Evolutionary conservation across 495 filamentous ascomycete species (phyloP).

Genomic region (Friedmanniomyces simplex): DNA sequence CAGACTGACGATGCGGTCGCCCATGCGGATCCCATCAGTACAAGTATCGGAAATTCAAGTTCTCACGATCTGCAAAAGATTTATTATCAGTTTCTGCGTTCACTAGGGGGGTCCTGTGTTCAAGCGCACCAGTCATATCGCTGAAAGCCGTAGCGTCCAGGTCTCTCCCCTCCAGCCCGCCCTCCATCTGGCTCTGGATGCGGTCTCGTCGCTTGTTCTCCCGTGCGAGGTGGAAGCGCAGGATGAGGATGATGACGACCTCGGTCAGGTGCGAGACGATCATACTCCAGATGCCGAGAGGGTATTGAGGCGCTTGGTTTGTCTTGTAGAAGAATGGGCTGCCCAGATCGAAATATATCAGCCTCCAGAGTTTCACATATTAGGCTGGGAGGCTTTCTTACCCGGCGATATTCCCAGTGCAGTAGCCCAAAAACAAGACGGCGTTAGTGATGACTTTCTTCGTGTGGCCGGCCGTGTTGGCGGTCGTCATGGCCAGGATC

Average conservation of each 20-base stretch:
- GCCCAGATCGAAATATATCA: not conserved
- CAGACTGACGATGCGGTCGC: no score
- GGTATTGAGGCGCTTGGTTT: slow-evolving; percentile 44
- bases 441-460: slow-evolving; percentile 54
- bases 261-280: slow-evolving; percentile 51
- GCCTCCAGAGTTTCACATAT: not conserved
- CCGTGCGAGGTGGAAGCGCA: slow-evolving; percentile 41
- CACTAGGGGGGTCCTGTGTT: not conserved
- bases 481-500: slow-evolving; percentile 47
- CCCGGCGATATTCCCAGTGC: slow-evolving; percentile 40
- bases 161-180: slow-evolving; percentile 40
- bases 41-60: slow-evolving; percentile 40
- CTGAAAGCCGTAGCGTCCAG: slow-evolving; percentile 46
- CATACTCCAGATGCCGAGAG: slow-evolving; percentile 52
- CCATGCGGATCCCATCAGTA: slow-evolving; percentile 20
- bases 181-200: slow-evolving; percentile 39
- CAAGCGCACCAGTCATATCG: slow-evolving; percentile 39
- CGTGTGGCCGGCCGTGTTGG: slow-evolving; percentile 49
- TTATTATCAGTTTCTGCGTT: not conserved
- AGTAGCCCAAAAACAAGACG: slow-evolving; percentile 17
- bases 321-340: slow-evolving; percentile 54
- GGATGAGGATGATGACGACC: slow-evolving; percentile 36
- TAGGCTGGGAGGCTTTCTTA: not conserved
- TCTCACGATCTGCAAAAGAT: slow-evolving; percentile 32
- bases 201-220: slow-evolving; percentile 49